Conservation (phyloP, 345 rosid species). For the Hibiscus tridactylites region DNA sequence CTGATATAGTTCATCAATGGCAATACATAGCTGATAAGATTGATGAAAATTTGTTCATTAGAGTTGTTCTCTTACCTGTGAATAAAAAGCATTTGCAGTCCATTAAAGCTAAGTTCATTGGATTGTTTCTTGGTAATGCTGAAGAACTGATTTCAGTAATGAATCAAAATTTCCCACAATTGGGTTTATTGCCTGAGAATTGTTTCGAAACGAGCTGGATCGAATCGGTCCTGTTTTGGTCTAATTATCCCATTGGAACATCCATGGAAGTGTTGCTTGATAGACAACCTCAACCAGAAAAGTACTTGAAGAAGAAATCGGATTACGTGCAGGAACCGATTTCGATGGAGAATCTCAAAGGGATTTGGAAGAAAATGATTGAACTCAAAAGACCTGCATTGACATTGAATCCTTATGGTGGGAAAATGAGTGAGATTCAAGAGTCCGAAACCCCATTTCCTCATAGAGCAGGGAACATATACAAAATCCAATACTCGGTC, state of each 20-base stretch:
- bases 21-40: conserved; percentile 28
- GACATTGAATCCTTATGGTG: conserved; percentile 55
- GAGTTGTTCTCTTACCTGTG: conserved; percentile 14
- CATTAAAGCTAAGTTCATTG: conserved; percentile 10
- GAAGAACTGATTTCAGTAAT: conserved; percentile 11
- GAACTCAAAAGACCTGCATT: conserved; percentile 29
- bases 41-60: conserved; percentile 27
- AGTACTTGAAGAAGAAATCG: conserved; percentile 33
- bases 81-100: conserved; percentile 5
- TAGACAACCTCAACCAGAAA: conserved; percentile 5
- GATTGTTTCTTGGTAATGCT: conserved; percentile 20
- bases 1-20: conserved; percentile 26
- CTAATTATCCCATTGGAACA: conserved; percentile 16
- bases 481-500: conserved; percentile 41
- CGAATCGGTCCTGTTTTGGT: conserved; percentile 17
- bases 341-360: conserved; percentile 12
- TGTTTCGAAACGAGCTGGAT: conserved; percentile 26
- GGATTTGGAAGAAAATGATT: conserved; percentile 32
- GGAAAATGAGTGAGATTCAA: conserved; percentile 44
- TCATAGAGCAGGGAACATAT: conserved; percentile 46
- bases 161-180: conserved; percentile 16
- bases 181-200: conserved; percentile 14
- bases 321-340: conserved; percentile 39
- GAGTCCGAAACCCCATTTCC: conserved; percentile 36
- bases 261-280: conserved; percentile 15